A percentile compares a stretch with the other conserved stretches of the same genome.
phyloP scores from a whole-genome alignment of 1,284 basidiomycete genomes.

The Malassezia pachydermatis region DNA sequence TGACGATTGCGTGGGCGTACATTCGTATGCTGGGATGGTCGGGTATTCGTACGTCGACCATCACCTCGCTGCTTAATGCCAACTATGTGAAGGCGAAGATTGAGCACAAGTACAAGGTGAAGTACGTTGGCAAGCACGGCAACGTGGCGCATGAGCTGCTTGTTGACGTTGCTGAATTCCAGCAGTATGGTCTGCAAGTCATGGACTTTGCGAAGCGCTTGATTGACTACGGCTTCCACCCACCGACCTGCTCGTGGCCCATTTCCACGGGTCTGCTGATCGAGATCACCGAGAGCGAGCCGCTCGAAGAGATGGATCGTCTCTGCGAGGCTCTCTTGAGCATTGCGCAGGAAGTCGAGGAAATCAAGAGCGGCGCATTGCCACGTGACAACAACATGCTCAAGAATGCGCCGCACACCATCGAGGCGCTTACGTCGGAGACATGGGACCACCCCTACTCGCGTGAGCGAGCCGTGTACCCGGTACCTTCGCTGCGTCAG shows the following conservation, averaged over 20 bases:
- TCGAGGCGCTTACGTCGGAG: conserved; percentile 62
- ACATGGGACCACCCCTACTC: conserved; percentile 62
- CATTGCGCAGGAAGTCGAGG: conserved; percentile 81
- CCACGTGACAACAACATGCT: conserved; percentile 58
- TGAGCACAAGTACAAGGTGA: conserved; percentile 71
- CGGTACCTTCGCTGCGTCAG: conserved; percentile 25
- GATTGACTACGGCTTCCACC: conserved; percentile 54
- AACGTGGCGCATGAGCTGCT: conserved; percentile 90
- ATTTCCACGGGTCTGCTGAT: conserved; percentile 44
- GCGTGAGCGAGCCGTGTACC: conserved; percentile 36
- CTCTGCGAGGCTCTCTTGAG: conserved; percentile 95
- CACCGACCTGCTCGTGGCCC: conserved; percentile 46
- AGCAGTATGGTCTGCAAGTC: conserved; percentile 75
- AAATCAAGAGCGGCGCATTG: conserved; percentile 72
- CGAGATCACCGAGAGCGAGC: conserved; percentile 46
- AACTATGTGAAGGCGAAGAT: conserved; percentile 93
- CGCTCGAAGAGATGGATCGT: conserved; percentile 51
- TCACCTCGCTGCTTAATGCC: conserved; percentile 78
- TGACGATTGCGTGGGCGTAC: conserved; percentile 86
- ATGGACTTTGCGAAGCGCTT: conserved; percentile 91
- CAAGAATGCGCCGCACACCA: conserved; percentile 86
- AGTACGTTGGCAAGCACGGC: conserved; percentile 79
- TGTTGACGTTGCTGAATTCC: conserved; percentile 89
- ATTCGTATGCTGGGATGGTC: conserved; percentile 76
- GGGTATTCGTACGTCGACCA: conserved; percentile 74